Conservation (phyloP, 2,329 filamentous ascomycete species). For the Bisporella sp. region DNA sequence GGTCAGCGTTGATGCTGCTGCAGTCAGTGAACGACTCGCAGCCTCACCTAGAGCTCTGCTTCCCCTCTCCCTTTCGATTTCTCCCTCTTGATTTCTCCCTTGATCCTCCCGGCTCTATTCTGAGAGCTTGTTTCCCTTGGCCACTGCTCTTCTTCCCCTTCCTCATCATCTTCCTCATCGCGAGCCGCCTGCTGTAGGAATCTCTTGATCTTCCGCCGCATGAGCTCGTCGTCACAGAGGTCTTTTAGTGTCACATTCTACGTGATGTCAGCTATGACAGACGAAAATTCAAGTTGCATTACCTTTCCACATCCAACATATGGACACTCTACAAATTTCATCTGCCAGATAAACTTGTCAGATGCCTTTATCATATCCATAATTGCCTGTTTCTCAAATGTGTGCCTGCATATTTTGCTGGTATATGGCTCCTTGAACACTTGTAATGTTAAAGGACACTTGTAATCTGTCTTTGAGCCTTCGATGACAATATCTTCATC, state of each 20-base stretch:
- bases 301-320: constrained; percentile 57
- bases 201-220: constrained; percentile 52
- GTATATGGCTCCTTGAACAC: constrained; percentile 61
- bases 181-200: constrained; percentile 36
- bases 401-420: constrained; percentile 62
- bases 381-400: constrained; percentile 62
- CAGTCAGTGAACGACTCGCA: too few relatives aligned
- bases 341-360: neutral
- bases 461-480: constrained; percentile 55
- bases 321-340: constrained; percentile 48
- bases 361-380: constrained; percentile 24
- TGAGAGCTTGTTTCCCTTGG: too few relatives aligned
- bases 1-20: too few relatives aligned
- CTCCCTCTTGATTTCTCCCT: too few relatives aligned
- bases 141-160: constrained; percentile 18
- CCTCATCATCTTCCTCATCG: constrained; percentile 37
- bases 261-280: neutral
- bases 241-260: constrained; percentile 45
- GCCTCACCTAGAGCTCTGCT: too few relatives aligned
- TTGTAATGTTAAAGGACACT: constrained; percentile 62
- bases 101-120: too few relatives aligned
- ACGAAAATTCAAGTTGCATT: constrained; percentile 6
- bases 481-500: constrained; percentile 66
- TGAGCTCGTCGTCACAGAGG: constrained; percentile 47
- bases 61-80: too few relatives aligned